Base-by-base conservation (phyloP, 2,329 filamentous ascomycete species). In the Tolypocladium album region DNA sequence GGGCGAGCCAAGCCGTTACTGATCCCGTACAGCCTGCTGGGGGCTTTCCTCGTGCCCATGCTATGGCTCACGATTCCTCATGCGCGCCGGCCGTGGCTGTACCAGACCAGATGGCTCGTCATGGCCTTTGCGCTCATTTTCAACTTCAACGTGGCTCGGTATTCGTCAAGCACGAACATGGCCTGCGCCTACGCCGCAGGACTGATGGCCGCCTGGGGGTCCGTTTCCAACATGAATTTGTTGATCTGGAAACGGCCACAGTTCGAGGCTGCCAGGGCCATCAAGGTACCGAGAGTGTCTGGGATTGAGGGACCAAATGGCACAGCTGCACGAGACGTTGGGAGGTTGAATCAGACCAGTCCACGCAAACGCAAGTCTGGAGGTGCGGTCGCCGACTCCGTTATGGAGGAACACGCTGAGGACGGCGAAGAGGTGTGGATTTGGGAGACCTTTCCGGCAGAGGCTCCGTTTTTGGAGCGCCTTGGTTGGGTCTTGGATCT, bases 21-120 rank as follows among this genome's bases (percentile, higher is more conserved):
- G 22, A 45, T 86, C 9, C 83, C 83, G 0, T 79, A 81, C 60
- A 73, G 76, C 59, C 61, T 85, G 8, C 61, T 82, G 27, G 78
- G 76, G 4, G 67, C 76, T 36, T 73, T 80, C 53, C 56, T 83
- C 50, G 59, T 87, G 2, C 80, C 82, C 0, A 69, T 78, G 1
- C 63, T 83, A 4, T 88, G 84, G 69, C 76, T 87, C 17, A 71
- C 78, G 56, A 74, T 87, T 61, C 82, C 83, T 1, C 83, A 87
- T 65, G 73, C 69, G 39, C 70, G 73, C 2, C 73, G 77, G 11
- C 77, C 77, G 6, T 81, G 79, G 78, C 64, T 85, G 13, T 82
- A 82, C 64, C 72, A 66, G 11, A 74, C 76, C 39, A 66, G 73
- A 57, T 85, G 80, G 77, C 69, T 77, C 15, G 74, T 86, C 24